Base-by-base conservation (phyloP, 73 alveolate species). In the Effrenium voratum region DNA sequence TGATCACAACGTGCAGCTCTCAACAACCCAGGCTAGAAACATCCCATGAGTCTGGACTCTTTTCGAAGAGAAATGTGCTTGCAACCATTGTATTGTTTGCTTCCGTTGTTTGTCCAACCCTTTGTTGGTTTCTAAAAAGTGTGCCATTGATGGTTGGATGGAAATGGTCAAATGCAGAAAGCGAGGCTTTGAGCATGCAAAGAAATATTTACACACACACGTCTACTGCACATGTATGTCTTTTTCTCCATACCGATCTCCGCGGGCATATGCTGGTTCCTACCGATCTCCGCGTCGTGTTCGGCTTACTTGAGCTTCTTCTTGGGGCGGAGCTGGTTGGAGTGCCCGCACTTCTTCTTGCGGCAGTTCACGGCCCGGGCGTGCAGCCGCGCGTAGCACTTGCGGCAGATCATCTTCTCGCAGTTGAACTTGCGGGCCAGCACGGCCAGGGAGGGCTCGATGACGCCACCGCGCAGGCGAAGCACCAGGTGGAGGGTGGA, bases 281-380 rank as follows among this genome's bases (percentile, higher is more conserved):
- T 59, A 28, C 34, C 73, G 30, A 12, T 28, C 73, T 28, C 73
- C 22, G 32, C 73, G 30, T n/a, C 73, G 30, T 26, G 73, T 59
- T 28, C 22, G 30, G 73, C 2, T n/a, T 43, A 76, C 99, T 93
- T 93, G 75, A 99, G 99, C 99, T 99, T 99, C 99, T 99, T 99
- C 99, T 99, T 99, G 94, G 99, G 99, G 99, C 99, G 99, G 99
- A 99, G 99, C 99, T 99, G 99, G 98, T 99, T 99, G 99, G 99
- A 99, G 99, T 99, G 99, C 49, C 99, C 99, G 99, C 99, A 99
- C 99, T 99, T 99, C 99, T 99, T 99, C 99, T 99, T 99, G 99
- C 99, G 99, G 99, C 99, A 99, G 99, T 99, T 99, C 99, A 99
- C 99, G 55, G 99, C 99, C 83, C 99, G 99, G 30, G 99, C 99